Base-by-base conservation (phyloP, 2,329 filamentous ascomycete genomes). In the Thielaviopsis euricoi region DNA sequence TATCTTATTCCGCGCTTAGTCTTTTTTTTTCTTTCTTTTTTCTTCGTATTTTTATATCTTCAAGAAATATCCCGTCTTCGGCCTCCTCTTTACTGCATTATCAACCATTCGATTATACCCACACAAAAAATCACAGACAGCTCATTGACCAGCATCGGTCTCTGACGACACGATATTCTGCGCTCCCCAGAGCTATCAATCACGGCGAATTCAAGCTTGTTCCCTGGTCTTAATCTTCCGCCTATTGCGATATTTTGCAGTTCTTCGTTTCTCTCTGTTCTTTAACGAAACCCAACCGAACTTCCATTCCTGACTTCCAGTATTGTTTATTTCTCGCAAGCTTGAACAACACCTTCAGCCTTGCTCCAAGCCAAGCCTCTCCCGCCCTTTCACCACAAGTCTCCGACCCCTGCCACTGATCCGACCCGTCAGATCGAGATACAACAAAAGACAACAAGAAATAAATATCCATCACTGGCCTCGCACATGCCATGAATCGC, bases 401-500 rank as follows among this genome's bases (percentile, higher is more conserved):
- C 26, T 10, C 19, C 55, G 48, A 22, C 48, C 48, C 29, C 29
- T 33, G 29, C 29, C 9, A 10, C 29, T 10, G 29, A 33, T 33
- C 25, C 29, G 29, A 33, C 12, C 29, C 29, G 29, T 10, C 29
- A n/a, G n/a, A n/a, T n/a, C n/a, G n/a, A n/a, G n/a, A n/a, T n/a
- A n/a, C n/a, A n/a, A n/a, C n/a, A n/a, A n/a, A n/a, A n/a, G n/a
- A n/a, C n/a, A n/a, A n/a, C n/a, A n/a, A n/a, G 29, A 33, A 10
- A 33, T 33, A 33, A 33, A 6, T 9, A 4, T 9, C 25, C 12
- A 6, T 10, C 29, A 23, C 21, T 37, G 22, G 26, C 51, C n/a
- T 22, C 40, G 23, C 50, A 19, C 23, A 46, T 50, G 55, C 53
- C 52, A 58, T 57, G 59, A 55, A 48, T 50, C 56, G 53, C 19